Evolutionary conservation across 2,329 filamentous ascomycete genomes (phyloP).

Genomic region (Neoarthrinium moseri): DNA sequence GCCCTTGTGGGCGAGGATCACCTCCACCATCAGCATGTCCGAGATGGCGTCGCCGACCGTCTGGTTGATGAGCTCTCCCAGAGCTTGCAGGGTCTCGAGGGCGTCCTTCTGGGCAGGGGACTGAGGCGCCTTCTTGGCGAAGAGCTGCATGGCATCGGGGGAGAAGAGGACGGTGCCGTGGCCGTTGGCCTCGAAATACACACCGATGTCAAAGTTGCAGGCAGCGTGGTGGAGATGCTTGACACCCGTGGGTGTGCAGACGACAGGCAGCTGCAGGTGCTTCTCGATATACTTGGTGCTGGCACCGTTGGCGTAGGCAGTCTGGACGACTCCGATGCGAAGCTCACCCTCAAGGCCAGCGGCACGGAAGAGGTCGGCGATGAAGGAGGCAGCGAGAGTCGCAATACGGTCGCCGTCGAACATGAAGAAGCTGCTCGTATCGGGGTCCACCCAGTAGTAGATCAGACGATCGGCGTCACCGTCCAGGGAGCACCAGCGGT

Average conservation of each 20-base stretch:
- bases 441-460: conserved; percentile 87
- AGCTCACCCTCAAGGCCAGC: conserved; percentile 78
- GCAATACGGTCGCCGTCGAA: conserved; percentile 97
- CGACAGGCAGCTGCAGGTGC: conserved; percentile 81
- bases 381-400: conserved; percentile 89
- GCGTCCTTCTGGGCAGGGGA: conserved; percentile 90
- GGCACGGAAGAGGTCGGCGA: conserved; percentile 80
- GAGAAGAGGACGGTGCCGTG: conserved; percentile 97
- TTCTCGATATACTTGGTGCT: conserved; percentile 91
- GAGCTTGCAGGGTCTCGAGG: conserved; percentile 77
- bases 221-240: conserved; percentile 99
- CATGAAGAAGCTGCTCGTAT: conserved; percentile 77
- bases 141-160: conserved; percentile 73
- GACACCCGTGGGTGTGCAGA: conserved; percentile 92
- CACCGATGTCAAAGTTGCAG: conserved; percentile 88
- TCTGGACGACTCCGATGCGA: conserved; percentile 93
- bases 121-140: conserved; percentile 77
- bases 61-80: conserved; percentile 94
- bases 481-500: conserved; percentile 86
- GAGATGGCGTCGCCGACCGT: conserved; percentile 95
- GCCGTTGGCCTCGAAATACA: conserved; percentile 98
- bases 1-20: conserved; percentile 90
- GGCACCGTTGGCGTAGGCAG: conserved; percentile 94
- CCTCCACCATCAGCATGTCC: conserved; percentile 93
- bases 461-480: conserved; percentile 94